Base-by-base conservation (phyloP, 176 grass and related monocot genomes). In the Themeda triandra region DNA sequence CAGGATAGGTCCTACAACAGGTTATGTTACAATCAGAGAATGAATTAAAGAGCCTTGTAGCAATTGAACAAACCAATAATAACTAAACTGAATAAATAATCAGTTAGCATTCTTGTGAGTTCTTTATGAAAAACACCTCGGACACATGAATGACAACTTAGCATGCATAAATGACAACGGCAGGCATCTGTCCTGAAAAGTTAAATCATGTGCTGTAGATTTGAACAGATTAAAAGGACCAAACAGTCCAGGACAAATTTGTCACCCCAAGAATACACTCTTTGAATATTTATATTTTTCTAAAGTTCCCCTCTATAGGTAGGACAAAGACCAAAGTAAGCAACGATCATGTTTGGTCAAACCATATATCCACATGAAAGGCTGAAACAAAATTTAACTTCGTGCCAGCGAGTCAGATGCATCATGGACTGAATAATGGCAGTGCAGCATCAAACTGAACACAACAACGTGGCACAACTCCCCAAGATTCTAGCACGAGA, bases 1-100 rank as follows among this genome's bases (percentile, higher is more conserved):
- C 66, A 72, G n/a, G 82, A 77, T 45, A 85, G 60, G 56, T 86
- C 87, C 95, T 98, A 82, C 44, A 75, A 86, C 84, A 15, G 8
- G 4, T 78, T 14, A 73, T 56, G 15, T 83, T 21, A 2, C 54
- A 81, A 29, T 60, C 1, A 82, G 65, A 64, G 29, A 29, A 66
- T 21, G 15, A 64, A 78, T 58, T 41, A 21, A 68, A 65, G 21
- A 2, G 33, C 12, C 59, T 31, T 48, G 3, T 15, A 53, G 0
- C 66, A 58, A 28, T 31, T 35, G 10, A 66, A 59, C 23, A 73
- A 79, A 79, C 9, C 11, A 17, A 27, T 24, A 36, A 42, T 56
- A 45, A 13, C 73, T 69, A 37, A 40, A 66, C 35, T 74, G 0
- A 71, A 6, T 63, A 54, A 14, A 28, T 62, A 23, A 74, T 58